Conservation (phyloP, 768 basidiomycete genomes). For the Holtermanniella nyarrowii region DNA sequence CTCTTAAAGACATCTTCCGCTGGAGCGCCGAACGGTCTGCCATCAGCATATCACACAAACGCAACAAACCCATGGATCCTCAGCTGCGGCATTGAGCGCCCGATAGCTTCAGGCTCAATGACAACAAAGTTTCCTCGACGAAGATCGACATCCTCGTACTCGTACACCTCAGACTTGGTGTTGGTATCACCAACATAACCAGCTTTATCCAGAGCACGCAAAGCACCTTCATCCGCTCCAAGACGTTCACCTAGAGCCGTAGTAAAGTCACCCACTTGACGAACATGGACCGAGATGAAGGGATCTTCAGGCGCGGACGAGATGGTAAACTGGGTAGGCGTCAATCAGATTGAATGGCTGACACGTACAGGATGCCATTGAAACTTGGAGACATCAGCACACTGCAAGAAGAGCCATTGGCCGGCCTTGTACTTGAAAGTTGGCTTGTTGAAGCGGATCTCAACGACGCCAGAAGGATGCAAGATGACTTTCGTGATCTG, state of each 20-base stretch:
- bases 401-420: slow-evolving; percentile 29
- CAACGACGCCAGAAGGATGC: slow-evolving; percentile 87
- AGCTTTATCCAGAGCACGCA: slow-evolving; percentile 6
- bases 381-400: slow-evolving; percentile 64
- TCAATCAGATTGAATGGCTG: not conserved
- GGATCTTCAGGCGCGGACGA: slow-evolving; percentile 91
- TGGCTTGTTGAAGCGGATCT: slow-evolving; percentile 81
- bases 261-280: slow-evolving; percentile 54
- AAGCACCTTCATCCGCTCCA: slow-evolving; percentile 43
- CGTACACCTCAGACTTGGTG: slow-evolving; percentile 57
- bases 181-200: not conserved
- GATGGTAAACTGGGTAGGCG: slow-evolving; percentile 66
- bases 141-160: slow-evolving; percentile 49
- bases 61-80: slow-evolving; percentile 30
- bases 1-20: slow-evolving; percentile 79
- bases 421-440: slow-evolving; percentile 69
- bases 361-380: slow-evolving; percentile 96
- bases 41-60: not conserved
- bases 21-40: slow-evolving; percentile 82
- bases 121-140: slow-evolving; percentile 73
- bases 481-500: slow-evolving; percentile 74
- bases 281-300: slow-evolving; percentile 82
- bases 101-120: slow-evolving; percentile 47
- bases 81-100: slow-evolving; percentile 22
- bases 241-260: slow-evolving; percentile 73